Evolutionary conservation across 2,329 filamentous ascomycete genomes (phyloP).

Genomic region (Rasamsonia emersonii): DNA sequence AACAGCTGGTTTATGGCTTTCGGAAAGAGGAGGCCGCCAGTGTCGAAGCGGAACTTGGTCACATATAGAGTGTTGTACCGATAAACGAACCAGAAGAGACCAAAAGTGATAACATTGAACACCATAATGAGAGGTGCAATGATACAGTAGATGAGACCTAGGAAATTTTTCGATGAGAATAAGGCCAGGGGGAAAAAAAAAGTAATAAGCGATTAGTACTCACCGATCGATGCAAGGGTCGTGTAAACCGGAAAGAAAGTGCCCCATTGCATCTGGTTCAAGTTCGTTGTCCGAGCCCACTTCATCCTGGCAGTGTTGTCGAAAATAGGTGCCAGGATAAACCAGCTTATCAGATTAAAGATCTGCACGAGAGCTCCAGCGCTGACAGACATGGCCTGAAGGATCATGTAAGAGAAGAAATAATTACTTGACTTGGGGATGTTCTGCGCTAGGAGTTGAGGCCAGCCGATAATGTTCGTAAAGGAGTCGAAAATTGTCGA

Average conservation of each 20-base stretch:
- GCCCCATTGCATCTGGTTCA: slow-evolving; percentile 78
- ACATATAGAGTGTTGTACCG: slow-evolving; percentile 97
- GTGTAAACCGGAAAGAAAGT: slow-evolving; percentile 94
- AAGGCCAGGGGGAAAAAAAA: no score
- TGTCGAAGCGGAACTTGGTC: slow-evolving; percentile 80
- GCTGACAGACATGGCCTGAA: slow-evolving; percentile 85
- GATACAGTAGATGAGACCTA: slow-evolving; percentile 71
- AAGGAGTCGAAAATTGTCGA: slow-evolving; percentile 57
- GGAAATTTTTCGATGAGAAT: no score
- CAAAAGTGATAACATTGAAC: slow-evolving; percentile 89
- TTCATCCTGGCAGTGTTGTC: slow-evolving; percentile 78
- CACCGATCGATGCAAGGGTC: slow-evolving; percentile 85
- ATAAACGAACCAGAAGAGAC: slow-evolving; percentile 85
- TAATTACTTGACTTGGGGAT: slow-evolving; percentile 86
- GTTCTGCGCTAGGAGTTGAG: slow-evolving; percentile 64
- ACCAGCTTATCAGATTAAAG: slow-evolving; percentile 70
- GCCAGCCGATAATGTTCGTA: slow-evolving; percentile 59
- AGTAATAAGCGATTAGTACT: no score
- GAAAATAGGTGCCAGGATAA: slow-evolving; percentile 66
- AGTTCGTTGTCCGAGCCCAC: slow-evolving; percentile 71
- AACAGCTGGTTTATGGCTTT: slow-evolving; percentile 92
- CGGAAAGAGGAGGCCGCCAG: slow-evolving; percentile 85
- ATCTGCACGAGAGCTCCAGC: slow-evolving; percentile 82
- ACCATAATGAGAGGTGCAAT: slow-evolving; percentile 84
- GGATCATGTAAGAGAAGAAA: slow-evolving; percentile 97